phyloP scores from a whole-genome alignment of 139 green algal species.

The Dunaliella sp. region DNA sequence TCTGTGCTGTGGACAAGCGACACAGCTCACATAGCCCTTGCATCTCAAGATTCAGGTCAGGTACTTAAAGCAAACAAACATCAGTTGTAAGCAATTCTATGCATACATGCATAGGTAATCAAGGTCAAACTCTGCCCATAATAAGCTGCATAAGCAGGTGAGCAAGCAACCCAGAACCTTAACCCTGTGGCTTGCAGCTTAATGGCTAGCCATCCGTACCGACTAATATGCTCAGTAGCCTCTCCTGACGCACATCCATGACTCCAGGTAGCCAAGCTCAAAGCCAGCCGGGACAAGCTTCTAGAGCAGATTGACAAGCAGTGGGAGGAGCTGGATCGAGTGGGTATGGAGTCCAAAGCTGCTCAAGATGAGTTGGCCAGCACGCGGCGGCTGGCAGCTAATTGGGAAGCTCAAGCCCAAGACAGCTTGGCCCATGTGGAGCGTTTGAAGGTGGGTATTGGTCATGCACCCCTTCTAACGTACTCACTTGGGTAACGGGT shows the following conservation, averaged over 20 bases:
- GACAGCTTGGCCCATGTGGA: slow-evolving; percentile 47
- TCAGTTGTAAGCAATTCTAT: no score
- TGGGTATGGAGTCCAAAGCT: slow-evolving; percentile 43
- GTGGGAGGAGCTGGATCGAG: slow-evolving; percentile 56
- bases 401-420: slow-evolving; percentile 64
- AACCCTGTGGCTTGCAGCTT: neutral
- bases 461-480: no score
- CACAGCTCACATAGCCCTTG: no score
- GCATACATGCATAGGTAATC: no score
- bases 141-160: neutral
- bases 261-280: slow-evolving; percentile 50
- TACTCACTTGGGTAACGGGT: no score
- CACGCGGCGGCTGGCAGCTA: slow-evolving; percentile 17
- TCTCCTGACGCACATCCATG: neutral
- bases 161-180: neutral
- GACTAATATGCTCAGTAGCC: neutral
- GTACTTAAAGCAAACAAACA: no score
- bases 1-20: no score
- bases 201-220: neutral
- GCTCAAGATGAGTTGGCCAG: slow-evolving; percentile 26
- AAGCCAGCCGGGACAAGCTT: slow-evolving; percentile 60
- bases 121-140: no score
- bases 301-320: slow-evolving; percentile 57
- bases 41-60: no score
- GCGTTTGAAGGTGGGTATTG: slow-evolving; percentile 53